phyloP scores from a whole-genome alignment of 2,329 filamentous ascomycete genomes.

The Paecilomyces sp. region DNA sequence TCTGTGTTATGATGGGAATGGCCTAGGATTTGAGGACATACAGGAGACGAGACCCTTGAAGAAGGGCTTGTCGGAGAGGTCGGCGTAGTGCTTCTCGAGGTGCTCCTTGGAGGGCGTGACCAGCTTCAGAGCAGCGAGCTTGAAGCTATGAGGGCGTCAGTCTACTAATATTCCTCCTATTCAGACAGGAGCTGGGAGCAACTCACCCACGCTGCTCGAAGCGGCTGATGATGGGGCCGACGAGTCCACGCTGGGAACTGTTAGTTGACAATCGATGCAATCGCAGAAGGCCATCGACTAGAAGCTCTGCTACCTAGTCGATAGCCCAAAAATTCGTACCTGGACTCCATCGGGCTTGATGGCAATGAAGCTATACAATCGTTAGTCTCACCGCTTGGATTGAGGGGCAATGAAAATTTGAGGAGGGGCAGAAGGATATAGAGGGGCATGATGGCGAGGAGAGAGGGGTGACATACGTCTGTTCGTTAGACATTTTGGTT shows the following conservation, averaged over 20 bases:
- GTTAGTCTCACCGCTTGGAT: conserved; percentile 23
- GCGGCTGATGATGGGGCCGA: conserved; percentile 95
- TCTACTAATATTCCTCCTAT: conserved; percentile 5
- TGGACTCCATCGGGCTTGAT: conserved; percentile 99
- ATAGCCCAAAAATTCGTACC: conserved; percentile 48
- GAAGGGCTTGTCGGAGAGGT: conserved; percentile 92
- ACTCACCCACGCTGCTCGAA: conserved; percentile 92
- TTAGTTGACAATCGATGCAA: conserved; percentile 14
- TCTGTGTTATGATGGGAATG: not conserved
- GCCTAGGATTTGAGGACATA: conserved; percentile 41
- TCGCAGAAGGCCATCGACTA: conserved; percentile 4
- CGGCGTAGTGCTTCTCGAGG: conserved; percentile 96
- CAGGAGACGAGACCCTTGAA: conserved; percentile 90
- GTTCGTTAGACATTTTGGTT: conserved; percentile 67
- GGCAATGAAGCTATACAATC: conserved; percentile 80
- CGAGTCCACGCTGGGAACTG: conserved; percentile 71
- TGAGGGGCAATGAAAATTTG: conserved; percentile 11
- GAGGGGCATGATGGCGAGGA: conserved; percentile 1
- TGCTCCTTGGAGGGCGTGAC: conserved; percentile 81
- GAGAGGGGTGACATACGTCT: conserved; percentile 57
- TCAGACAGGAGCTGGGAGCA: not conserved
- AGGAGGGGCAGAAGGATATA: conserved; percentile 2
- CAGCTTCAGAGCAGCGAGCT: conserved; percentile 98
- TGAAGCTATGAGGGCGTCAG: conserved; percentile 59
- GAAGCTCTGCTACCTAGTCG: not conserved